Conservation (phyloP, 78 protist species). For the Protostelium mycophagum region DNA sequence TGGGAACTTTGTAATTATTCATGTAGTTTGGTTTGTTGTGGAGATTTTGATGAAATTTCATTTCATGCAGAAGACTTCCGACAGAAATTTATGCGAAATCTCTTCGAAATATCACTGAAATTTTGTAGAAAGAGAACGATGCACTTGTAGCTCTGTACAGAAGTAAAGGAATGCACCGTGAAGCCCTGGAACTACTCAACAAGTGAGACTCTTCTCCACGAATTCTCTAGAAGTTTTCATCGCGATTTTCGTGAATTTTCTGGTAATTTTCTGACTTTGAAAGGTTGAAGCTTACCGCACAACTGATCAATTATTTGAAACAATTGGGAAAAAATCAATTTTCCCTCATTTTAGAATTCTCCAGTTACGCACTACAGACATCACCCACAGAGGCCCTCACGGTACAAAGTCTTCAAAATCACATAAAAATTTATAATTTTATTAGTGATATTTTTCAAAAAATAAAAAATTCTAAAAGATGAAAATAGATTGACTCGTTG, state of each 20-base stretch:
- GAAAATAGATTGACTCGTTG: background rate
- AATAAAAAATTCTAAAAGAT: background rate
- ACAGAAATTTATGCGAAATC: background rate
- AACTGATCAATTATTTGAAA: slow-evolving; percentile 31
- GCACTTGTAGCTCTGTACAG: slow-evolving; percentile 29
- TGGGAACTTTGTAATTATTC: too few species aligned
- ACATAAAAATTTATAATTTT: background rate
- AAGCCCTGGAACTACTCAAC: slow-evolving; percentile 28
- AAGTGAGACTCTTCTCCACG: background rate
- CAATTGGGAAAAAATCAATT: slow-evolving; percentile 42
- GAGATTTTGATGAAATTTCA: too few species aligned
- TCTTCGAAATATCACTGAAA: background rate
- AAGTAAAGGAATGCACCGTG: slow-evolving; percentile 47
- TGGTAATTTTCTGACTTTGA: too few species aligned
- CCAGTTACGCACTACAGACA: slow-evolving; percentile 44
- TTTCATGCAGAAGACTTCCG: background rate
- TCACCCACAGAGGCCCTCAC: slow-evolving; percentile 42
- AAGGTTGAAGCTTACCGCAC: slow-evolving; percentile 18
- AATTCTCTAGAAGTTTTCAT: background rate
- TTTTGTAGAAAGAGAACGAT: background rate
- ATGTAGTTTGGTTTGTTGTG: too few species aligned
- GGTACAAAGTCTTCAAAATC: too few species aligned
- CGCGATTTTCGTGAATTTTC: background rate
- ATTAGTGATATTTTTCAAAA: background rate
- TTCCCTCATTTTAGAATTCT: slow-evolving; percentile 32